Percentiles rank a stretch among this genome's conserved stretches.
phyloP scores from a whole-genome alignment of 2,329 filamentous ascomycete genomes.

The Sarocladium kiliense region DNA sequence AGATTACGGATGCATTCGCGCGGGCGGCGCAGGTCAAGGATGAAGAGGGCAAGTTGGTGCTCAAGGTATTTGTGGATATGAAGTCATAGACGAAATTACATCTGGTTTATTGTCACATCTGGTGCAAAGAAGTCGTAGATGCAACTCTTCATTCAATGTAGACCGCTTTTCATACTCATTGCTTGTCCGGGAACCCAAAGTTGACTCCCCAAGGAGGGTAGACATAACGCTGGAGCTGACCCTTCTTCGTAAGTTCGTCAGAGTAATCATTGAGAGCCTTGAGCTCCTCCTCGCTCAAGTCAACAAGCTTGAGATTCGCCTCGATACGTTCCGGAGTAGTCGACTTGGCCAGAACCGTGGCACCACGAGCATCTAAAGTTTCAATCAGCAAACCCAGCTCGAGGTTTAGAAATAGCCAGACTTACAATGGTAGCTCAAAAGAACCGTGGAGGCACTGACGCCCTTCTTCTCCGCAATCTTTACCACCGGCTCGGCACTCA shows the following conservation, averaged over 20 bases:
- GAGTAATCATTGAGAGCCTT: conserved; percentile 56
- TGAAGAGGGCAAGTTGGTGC: conserved; percentile 61
- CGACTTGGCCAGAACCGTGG: conserved; percentile 69
- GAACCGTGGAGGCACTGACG: conserved; percentile 54
- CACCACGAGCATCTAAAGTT: conserved; percentile 58
- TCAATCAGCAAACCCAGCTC: conserved; percentile 10
- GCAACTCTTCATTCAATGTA: no score
- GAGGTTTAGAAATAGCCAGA: conserved; percentile 13
- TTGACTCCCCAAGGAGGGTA: conserved; percentile 65
- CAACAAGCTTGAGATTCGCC: conserved; percentile 62
- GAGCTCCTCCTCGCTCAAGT: conserved; percentile 57
- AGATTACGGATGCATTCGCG: conserved; percentile 62
- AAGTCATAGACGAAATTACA: neutral
- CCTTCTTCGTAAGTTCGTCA: conserved; percentile 39
- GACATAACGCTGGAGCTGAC: conserved; percentile 56
- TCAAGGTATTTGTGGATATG: conserved; percentile 66
- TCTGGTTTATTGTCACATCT: no score
- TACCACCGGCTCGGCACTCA: conserved; percentile 57
- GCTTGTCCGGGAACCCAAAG: conserved; percentile 70
- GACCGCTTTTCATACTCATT: no score
- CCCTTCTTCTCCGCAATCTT: conserved; percentile 61
- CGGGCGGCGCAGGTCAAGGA: conserved; percentile 70
- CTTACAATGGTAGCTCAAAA: conserved; percentile 69
- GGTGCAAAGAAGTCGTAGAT: no score
- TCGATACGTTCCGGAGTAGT: conserved; percentile 64